Conservation (phyloP, 2,329 filamentous ascomycete genomes). For the Xylariales sp. region DNA sequence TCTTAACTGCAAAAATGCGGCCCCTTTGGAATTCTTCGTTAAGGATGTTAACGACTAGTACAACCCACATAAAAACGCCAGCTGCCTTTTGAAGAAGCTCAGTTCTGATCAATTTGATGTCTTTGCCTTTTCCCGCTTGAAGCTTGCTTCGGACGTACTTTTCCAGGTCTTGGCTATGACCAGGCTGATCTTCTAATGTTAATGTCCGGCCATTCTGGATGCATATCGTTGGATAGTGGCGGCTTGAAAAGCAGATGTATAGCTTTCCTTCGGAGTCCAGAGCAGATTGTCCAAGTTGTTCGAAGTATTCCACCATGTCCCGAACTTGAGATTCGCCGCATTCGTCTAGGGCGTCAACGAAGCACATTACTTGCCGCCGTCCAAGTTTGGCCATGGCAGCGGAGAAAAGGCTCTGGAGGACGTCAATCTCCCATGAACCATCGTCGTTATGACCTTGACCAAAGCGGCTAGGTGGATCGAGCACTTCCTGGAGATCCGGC, state of each 20-base stretch:
- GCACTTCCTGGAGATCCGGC: conserved; percentile 50
- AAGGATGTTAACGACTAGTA: conserved; percentile 27
- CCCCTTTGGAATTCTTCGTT: conserved; percentile 34
- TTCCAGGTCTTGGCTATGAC: conserved; percentile 30
- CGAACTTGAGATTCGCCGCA: conserved; percentile 57
- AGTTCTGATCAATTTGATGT: conserved; percentile 8
- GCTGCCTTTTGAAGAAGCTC: conserved; percentile 33
- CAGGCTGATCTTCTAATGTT: conserved; percentile 31
- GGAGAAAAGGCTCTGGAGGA: conserved; percentile 19
- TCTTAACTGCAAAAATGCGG: conserved; percentile 26
- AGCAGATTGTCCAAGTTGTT: conserved; percentile 51
- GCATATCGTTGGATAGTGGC: conserved; percentile 49
- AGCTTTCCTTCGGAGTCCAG: conserved; percentile 41
- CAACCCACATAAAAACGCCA: conserved; percentile 21
- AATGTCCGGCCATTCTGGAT: conserved; percentile 41
- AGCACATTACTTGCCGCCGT: conserved; percentile 33
- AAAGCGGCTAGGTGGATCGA: conserved; percentile 5
- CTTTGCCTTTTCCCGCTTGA: conserved; percentile 26
- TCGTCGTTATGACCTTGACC: background rate
- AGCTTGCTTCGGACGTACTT: conserved; percentile 32
- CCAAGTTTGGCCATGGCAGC: conserved; percentile 36
- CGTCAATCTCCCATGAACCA: conserved; percentile 12
- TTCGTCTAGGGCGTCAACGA: conserved; percentile 58
- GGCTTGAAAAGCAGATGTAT: conserved; percentile 57
- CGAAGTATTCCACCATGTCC: conserved; percentile 58